phyloP scores from a whole-genome alignment of 768 basidiomycete genomes.

The Fomitopsis pulvina region DNA sequence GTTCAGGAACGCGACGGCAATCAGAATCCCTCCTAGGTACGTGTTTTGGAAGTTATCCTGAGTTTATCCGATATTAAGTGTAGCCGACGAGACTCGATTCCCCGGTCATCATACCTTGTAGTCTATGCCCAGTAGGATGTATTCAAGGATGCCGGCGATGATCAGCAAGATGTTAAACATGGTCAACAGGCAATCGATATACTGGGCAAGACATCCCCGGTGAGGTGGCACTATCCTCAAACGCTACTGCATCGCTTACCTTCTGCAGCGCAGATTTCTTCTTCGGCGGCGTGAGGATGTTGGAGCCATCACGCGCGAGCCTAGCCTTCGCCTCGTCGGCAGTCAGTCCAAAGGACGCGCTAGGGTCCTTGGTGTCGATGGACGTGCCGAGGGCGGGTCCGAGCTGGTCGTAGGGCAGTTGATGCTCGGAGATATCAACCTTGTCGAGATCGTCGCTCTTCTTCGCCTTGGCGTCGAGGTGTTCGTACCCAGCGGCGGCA shows the following conservation, averaged over 20 bases:
- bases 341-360: constrained; percentile 43
- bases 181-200: constrained; percentile 53
- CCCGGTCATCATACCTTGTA: constrained; percentile 37
- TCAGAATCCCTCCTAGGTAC: constrained; percentile 65
- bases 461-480: constrained; percentile 35
- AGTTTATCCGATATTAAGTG: not conserved
- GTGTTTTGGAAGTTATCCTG: constrained; percentile 58
- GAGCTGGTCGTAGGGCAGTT: constrained; percentile 35
- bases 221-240: constrained; percentile 7
- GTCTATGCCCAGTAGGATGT: constrained; percentile 55
- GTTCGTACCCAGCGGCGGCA: constrained; percentile 63
- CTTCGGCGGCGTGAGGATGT: constrained; percentile 59
- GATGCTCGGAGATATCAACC: constrained; percentile 57
- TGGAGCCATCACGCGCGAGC: constrained; percentile 51
- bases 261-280: constrained; percentile 61
- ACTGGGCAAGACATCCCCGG: constrained; percentile 30
- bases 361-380: constrained; percentile 48
- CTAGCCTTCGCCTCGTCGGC: constrained; percentile 45
- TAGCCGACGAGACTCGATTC: constrained; percentile 2
- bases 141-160: constrained; percentile 58
- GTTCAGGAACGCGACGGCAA: constrained; percentile 61
- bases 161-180: constrained; percentile 65
- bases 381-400: constrained; percentile 37
- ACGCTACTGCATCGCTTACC: constrained; percentile 28
- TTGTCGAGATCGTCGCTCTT: constrained; percentile 29